Evolutionary conservation across 129 eudicot species (phyloP), one percentile per base, ranked within the genome.

Genomic region (Flaveria brownii): DNA sequence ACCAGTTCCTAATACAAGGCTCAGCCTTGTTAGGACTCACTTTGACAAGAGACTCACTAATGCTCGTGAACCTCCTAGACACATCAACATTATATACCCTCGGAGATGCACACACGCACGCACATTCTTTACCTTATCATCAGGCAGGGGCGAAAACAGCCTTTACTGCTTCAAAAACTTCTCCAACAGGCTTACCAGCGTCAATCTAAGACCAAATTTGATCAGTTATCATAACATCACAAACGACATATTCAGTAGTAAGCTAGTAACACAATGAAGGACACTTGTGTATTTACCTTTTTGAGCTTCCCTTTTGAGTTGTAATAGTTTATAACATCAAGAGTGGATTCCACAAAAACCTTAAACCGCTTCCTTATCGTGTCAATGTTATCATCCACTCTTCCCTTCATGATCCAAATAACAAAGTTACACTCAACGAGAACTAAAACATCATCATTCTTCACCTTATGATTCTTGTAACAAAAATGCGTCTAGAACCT

Each of bases 351-450:
- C 68, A 79, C 60, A 79, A 82, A 94, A 68, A 94, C 98, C 66
- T 84, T 87, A 62, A 94, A 94, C 22, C 98, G 88, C 87, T 94
- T 94, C 82, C 85, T 86, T 80, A 94, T 91, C 7, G 98, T 94
- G 25, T 89, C 98, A 52, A 89, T 91, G 67, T 91, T 94, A 84
- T 94, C 98, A 87, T 91, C 97, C 78, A 87, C 93, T 82, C 97
- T 78, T 43, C 97, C 98, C 98, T 91, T 65, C 69, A 80, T 59
- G 25, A 2, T 16, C 41, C 75, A 77, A 74, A 71, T 14, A 52
- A 41, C 67, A 71, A 63, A 10, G 52, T 70, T 65, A 70, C 50
- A 9, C 16, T 10, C 39, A 23, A 25, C 23, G 9, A 51, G 57
- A 3, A 14, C 18, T 51, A 16, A 51, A 15, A 15, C 10, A n/a